Conservation (phyloP, 108 stramenopile species). For the Conticribra guillardii region DNA sequence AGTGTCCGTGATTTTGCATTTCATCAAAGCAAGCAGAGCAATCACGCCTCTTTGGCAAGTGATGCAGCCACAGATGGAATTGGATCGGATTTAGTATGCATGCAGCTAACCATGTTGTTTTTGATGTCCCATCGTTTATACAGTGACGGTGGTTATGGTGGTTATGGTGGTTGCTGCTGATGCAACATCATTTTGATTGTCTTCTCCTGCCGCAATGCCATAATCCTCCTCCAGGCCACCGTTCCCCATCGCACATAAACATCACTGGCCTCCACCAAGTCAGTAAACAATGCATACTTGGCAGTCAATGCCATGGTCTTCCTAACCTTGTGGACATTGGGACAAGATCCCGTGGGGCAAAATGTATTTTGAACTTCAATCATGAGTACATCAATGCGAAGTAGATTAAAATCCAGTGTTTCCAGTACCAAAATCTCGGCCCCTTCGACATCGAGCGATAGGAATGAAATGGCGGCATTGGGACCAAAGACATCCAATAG, state of each 20-base stretch:
- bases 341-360: slow-evolving; percentile 36
- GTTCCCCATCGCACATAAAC: slow-evolving; percentile 22
- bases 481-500: slow-evolving; percentile 52
- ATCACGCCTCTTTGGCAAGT: too few relatives aligned
- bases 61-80: too few relatives aligned
- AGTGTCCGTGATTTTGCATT: too few relatives aligned
- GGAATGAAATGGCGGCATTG: slow-evolving; percentile 41
- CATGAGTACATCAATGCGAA: slow-evolving; percentile 60
- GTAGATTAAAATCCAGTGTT: slow-evolving; percentile 56
- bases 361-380: slow-evolving; percentile 57
- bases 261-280: slow-evolving; percentile 37
- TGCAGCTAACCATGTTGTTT: too few relatives aligned
- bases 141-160: too few relatives aligned
- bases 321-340: slow-evolving; percentile 8
- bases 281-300: slow-evolving; percentile 32
- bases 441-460: slow-evolving; percentile 77
- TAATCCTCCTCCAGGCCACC: slow-evolving; percentile 11
- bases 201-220: not conserved
- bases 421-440: slow-evolving; percentile 58
- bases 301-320: slow-evolving; percentile 21
- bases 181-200: too few relatives aligned
- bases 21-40: too few relatives aligned
- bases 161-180: too few relatives aligned
- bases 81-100: too few relatives aligned
- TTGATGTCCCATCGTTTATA: too few relatives aligned